Conservation (phyloP, 2,329 filamentous ascomycete genomes). For the Aspergillus clavatus region DNA sequence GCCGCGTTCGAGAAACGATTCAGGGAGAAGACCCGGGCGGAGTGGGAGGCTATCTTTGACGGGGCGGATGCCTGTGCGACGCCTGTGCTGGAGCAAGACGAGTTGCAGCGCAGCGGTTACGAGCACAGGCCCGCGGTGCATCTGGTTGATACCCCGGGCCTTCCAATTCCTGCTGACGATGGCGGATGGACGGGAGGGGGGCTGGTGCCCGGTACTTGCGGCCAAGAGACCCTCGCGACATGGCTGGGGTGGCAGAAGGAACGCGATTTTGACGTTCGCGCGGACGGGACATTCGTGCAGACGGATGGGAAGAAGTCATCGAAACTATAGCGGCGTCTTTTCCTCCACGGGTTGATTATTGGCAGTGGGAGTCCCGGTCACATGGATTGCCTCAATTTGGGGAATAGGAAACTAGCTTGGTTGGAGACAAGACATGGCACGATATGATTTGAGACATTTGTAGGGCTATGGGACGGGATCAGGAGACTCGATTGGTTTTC, state of each 20-base stretch:
- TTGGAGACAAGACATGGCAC: no score
- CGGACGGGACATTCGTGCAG: slow-evolving; percentile 57
- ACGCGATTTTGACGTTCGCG: slow-evolving; percentile 60
- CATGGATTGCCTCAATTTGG: no score
- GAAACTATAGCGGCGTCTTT: slow-evolving; percentile 21
- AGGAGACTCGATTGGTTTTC: no score
- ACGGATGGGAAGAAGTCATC: slow-evolving; percentile 26
- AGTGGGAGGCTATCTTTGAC: slow-evolving; percentile 86
- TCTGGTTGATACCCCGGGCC: slow-evolving; percentile 64
- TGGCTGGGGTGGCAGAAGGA: slow-evolving; percentile 79
- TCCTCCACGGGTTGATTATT: no score
- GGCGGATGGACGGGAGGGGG: slow-evolving; percentile 63
- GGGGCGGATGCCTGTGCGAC: slow-evolving; percentile 88
- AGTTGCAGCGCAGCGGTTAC: slow-evolving; percentile 59
- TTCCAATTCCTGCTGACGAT: slow-evolving; percentile 53
- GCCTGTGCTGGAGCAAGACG: slow-evolving; percentile 72
- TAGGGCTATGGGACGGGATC: no score
- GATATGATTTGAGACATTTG: no score
- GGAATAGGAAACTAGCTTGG: no score
- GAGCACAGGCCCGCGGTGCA: slow-evolving; percentile 44
- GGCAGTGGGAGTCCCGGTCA: no score
- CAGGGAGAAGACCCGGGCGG: slow-evolving; percentile 60
- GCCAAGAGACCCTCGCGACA: slow-evolving; percentile 60
- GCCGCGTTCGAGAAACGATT: slow-evolving; percentile 60
- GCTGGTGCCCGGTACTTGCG: slow-evolving; percentile 65